A percentile compares a stretch with the other conserved stretches of the same genome.
Evolutionary conservation across 176 grass and related monocot species (phyloP).

Genomic region (Elaeis guineensis): DNA sequence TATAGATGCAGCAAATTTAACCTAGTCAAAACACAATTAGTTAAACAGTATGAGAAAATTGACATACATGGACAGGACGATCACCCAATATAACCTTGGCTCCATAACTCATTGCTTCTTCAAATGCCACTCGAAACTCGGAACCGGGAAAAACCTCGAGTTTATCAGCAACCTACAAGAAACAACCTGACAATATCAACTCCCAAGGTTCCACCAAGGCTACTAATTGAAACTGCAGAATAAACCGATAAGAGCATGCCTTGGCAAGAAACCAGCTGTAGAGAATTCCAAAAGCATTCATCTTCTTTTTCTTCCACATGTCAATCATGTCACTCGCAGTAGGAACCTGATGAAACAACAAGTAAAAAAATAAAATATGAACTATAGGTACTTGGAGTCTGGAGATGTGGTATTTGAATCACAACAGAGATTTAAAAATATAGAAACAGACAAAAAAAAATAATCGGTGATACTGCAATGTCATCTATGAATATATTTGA

Average conservation of each 20-base stretch:
- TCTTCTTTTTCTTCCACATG: slow-evolving; percentile 94
- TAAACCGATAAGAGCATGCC: slow-evolving; percentile 24
- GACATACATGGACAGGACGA: slow-evolving; percentile 67
- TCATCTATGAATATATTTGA: too few species aligned
- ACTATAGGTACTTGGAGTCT: too few species aligned
- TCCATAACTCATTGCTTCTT: slow-evolving; percentile 81
- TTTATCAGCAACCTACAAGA: slow-evolving; percentile 65
- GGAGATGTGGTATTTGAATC: too few species aligned
- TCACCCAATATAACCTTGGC: slow-evolving; percentile 87
- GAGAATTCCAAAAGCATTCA: slow-evolving; percentile 87
- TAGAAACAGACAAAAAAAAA: too few species aligned
- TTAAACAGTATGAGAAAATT: too few species aligned
- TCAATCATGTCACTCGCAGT: slow-evolving; percentile 90
- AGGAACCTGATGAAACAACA: slow-evolving; percentile 51
- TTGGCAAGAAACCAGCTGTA: slow-evolving; percentile 99
- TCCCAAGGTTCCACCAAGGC: slow-evolving; percentile 15
- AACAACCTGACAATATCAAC: slow-evolving; percentile 11
- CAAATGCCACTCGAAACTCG: slow-evolving; percentile 89
- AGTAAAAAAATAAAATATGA: not conserved
- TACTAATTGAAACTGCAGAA: slow-evolving; percentile 6
- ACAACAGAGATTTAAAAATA: too few species aligned
- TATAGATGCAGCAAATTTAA: too few species aligned
- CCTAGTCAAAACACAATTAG: too few species aligned
- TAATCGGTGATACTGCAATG: too few species aligned
- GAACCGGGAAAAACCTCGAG: slow-evolving; percentile 84